Conservation (phyloP, 202 grass and related monocot species). For the Carex arenaria region DNA sequence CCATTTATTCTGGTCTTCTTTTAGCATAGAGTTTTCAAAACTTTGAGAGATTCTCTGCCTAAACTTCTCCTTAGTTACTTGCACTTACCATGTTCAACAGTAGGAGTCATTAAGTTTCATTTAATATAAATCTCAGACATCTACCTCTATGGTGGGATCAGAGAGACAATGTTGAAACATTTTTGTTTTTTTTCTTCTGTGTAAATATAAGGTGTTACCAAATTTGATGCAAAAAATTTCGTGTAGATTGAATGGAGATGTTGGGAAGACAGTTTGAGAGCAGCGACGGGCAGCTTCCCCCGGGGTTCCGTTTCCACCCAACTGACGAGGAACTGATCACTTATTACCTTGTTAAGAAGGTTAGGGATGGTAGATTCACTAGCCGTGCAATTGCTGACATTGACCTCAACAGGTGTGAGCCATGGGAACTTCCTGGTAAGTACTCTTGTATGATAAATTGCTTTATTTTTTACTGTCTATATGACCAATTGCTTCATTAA, state of each 20-base stretch:
- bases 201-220: no score
- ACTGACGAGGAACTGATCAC: constrained; percentile 55
- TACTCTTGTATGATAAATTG: background rate
- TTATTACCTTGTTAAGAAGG: constrained; percentile 83
- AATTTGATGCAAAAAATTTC: background rate
- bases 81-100: background rate
- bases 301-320: constrained; percentile 48
- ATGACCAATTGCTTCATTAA: background rate
- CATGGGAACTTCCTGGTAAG: constrained; percentile 83
- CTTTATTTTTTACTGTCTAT: background rate
- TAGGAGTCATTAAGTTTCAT: background rate
- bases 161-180: background rate
- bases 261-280: constrained; percentile 34
- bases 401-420: constrained; percentile 91
- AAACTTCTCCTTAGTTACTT: background rate
- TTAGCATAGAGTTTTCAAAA: background rate
- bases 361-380: constrained; percentile 53
- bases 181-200: background rate
- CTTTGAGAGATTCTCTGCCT: background rate
- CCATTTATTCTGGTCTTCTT: constrained; percentile 11
- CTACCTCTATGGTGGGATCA: background rate
- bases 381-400: constrained; percentile 90
- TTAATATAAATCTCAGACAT: background rate
- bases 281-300: constrained; percentile 28
- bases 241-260: background rate